Evolutionary conservation across 2,329 filamentous ascomycete species (phyloP), one percentile per base, ranked within the genome.

Genomic region (Chrysosporium queenslandicum): DNA sequence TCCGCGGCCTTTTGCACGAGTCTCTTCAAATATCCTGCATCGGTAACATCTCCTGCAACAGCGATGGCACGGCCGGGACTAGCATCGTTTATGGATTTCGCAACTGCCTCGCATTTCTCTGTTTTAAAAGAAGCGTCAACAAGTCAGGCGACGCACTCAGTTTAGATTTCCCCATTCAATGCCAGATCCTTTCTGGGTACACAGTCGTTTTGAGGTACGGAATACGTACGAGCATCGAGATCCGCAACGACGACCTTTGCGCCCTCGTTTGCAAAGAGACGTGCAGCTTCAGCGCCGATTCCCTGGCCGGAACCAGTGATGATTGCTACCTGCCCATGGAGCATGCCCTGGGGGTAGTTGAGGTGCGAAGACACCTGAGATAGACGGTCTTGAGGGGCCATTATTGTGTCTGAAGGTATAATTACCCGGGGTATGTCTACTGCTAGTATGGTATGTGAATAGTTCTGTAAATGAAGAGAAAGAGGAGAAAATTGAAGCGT

Each of bases 221-320:
- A 41, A 39, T 50, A 64, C 76, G 54, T 64, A 86, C 83, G 72
- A 32, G 69, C 79, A 68, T 94, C 89, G 55, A 94, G 87, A 70
- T 94, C 89, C 21, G 86, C 83, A 42, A 94, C 75, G 9, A 94
- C 74, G 0, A 94, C 87, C 65, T 84, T 88, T 14, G 88, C 87
- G 21, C 89, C 89, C 69, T 95, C 87, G 55, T 89, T 91, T 11
- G 87, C 87, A 63, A 94, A 94, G 2, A 94, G 71, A 8, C 82
- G 77, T 6, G 88, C 88, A 29, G 84, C 77, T 71, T 94, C 89
- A 25, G 87, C 89, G 21, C 88, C 89, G 66, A 94, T 94, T 55
- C 89, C 89, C 67, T 94, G 87, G 7, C 86, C 87, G 16, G 83
- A 82, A 41, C 88, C 87, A 2, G 89, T 95, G 66, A 94, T 85